A percentile compares a stretch with the other conserved stretches of the same genome.
Conservation (phyloP, 352 stramenopile genomes). For the Aphanomyces stellatus region DNA sequence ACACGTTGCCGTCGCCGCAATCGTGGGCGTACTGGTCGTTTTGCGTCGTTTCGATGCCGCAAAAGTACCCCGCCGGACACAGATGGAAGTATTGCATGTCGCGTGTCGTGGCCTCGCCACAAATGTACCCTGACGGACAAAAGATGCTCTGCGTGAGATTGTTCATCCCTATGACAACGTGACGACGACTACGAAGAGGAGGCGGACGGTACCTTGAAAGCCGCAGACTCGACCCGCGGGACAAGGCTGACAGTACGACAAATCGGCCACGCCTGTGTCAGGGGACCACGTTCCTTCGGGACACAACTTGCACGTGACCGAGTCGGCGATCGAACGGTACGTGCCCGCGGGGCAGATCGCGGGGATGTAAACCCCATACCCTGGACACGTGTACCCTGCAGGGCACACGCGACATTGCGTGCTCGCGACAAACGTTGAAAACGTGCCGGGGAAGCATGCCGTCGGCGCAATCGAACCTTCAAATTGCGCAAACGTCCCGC, state of each 20-base stretch:
- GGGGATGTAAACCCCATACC: constrained; percentile 95
- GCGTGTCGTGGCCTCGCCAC: constrained; percentile 88
- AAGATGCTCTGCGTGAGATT: constrained; percentile 70
- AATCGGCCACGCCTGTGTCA: constrained; percentile 87
- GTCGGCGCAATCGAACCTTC: constrained; percentile 87
- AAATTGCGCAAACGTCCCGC: constrained; percentile 86
- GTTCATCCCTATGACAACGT: constrained; percentile 54
- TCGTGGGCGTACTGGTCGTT: constrained; percentile 76
- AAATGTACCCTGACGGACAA: constrained; percentile 92
- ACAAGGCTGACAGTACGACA: constrained; percentile 94
- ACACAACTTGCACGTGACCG: constrained; percentile 91
- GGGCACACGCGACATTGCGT: constrained; percentile 89
- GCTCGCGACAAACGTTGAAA: constrained; percentile 86
- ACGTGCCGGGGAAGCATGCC: constrained; percentile 96
- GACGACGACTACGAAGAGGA: not conserved
- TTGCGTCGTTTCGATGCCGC: constrained; percentile 70
- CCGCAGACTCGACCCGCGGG: constrained; percentile 90
- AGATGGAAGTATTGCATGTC: constrained; percentile 87
- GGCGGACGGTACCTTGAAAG: constrained; percentile 32
- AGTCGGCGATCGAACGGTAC: constrained; percentile 93
- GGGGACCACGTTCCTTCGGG: constrained; percentile 92
- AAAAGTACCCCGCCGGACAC: constrained; percentile 90
- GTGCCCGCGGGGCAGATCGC: constrained; percentile 89
- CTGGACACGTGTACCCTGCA: constrained; percentile 87
- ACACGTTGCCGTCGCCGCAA: constrained; percentile 87